phyloP scores from a whole-genome alignment of 2,329 filamentous ascomycete genomes.

The Cordyceps pruinosa region DNA sequence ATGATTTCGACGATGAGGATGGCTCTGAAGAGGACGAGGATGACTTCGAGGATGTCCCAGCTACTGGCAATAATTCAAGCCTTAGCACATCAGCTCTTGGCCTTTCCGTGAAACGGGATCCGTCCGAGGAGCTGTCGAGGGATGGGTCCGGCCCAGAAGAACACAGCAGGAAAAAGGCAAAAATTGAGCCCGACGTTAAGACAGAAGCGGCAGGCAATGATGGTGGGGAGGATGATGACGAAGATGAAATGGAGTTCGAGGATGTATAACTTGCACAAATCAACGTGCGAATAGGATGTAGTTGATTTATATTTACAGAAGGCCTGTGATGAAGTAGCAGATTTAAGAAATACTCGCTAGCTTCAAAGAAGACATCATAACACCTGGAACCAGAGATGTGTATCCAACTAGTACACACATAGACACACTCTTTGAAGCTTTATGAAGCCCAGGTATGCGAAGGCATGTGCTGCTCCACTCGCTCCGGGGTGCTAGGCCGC shows the following conservation, averaged over 20 bases:
- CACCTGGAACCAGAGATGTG: too few relatives aligned
- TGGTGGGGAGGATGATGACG: conserved; percentile 39
- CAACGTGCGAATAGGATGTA: too few relatives aligned
- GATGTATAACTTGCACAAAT: conserved; percentile 33
- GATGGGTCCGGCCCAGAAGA: conserved; percentile 31
- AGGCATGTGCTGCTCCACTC: too few relatives aligned
- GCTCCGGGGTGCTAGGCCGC: too few relatives aligned
- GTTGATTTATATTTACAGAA: too few relatives aligned
- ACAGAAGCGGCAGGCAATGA: conserved; percentile 40
- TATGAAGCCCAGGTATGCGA: too few relatives aligned
- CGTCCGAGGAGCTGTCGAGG: conserved; percentile 21
- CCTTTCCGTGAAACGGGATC: conserved; percentile 27
- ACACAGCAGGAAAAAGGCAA: conserved; percentile 52
- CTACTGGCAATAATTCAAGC: conserved; percentile 26
- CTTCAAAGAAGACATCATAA: too few relatives aligned
- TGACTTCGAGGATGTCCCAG: conserved; percentile 46
- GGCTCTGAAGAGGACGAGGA: conserved; percentile 37
- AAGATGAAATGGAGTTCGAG: conserved; percentile 53
- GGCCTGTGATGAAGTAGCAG: too few relatives aligned
- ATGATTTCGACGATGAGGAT: conserved; percentile 26
- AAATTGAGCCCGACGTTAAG: conserved; percentile 46
- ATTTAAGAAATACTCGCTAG: too few relatives aligned
- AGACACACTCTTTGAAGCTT: too few relatives aligned
- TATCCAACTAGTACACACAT: too few relatives aligned
- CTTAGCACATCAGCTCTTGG: conserved; percentile 25